phyloP scores from a whole-genome alignment of 164 flowering plant genomes.

The Cinnamomum chago region DNA sequence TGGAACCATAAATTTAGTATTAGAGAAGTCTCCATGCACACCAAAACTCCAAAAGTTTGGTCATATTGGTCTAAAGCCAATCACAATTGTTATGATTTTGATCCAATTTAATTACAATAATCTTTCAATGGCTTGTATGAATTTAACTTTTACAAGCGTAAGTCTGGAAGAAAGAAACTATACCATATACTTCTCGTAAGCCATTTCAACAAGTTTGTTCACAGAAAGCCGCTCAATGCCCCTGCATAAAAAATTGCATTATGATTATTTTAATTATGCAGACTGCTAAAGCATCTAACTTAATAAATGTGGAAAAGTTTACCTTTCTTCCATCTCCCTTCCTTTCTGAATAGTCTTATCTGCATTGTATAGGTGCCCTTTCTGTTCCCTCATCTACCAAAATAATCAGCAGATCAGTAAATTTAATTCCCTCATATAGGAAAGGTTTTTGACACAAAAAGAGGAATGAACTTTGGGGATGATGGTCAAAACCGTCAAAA shows the following conservation, averaged over 20 bases:
- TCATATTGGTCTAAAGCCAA: too few species aligned
- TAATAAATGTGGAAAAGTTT: conserved; percentile 11
- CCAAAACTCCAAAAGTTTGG: too few species aligned
- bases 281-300: neutral
- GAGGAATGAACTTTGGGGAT: too few species aligned
- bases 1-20: too few species aligned
- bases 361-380: conserved; percentile 36
- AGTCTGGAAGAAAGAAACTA: neutral
- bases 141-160: neutral
- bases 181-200: conserved; percentile 75
- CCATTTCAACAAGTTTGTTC: conserved; percentile 67
- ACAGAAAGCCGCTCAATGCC: conserved; percentile 67
- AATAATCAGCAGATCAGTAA: conserved; percentile 1
- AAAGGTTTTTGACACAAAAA: neutral
- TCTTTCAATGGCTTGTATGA: neutral
- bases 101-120: too few species aligned
- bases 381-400: conserved; percentile 51
- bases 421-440: neutral
- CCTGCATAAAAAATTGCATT: conserved; percentile 39
- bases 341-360: conserved; percentile 36
- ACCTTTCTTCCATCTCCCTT: conserved; percentile 46
- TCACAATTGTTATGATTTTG: too few species aligned
- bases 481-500: too few species aligned
- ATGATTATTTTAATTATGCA: neutral
- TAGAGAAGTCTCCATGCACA: too few species aligned